A percentile compares a stretch with the other conserved stretches of the same genome.
Evolutionary conservation across 192 early-diverging fungal genomes (phyloP).

Genomic region (Coemansia brasiliensis): DNA sequence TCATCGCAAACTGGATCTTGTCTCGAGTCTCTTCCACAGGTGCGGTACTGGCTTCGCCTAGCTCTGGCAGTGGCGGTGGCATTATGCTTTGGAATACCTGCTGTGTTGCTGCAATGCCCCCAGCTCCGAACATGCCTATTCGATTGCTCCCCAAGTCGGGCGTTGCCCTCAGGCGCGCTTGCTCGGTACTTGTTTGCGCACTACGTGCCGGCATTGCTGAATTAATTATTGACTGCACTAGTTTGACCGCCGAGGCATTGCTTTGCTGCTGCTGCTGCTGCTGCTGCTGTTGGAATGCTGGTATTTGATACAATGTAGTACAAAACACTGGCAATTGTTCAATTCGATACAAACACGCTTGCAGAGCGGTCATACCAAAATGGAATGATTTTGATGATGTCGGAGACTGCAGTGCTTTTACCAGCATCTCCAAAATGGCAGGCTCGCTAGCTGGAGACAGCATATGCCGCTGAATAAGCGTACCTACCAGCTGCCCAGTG

Average conservation of each 20-base stretch:
- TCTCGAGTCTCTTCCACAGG: conserved; percentile 67
- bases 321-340: conserved; percentile 92
- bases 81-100: conserved; percentile 32
- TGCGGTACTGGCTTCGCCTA: conserved; percentile 30
- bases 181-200: conserved; percentile 28
- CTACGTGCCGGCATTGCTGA: conserved; percentile 23
- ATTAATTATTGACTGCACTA: conserved; percentile 37
- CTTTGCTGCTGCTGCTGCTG: conserved; percentile 11
- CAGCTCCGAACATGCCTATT: conserved; percentile 2
- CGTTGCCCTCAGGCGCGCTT: conserved; percentile 2
- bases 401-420: conserved; percentile 81
- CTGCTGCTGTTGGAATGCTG: conserved; percentile 68
- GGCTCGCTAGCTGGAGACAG: conserved; percentile 77
- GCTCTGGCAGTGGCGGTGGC: conserved; percentile 34
- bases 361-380: conserved; percentile 87
- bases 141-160: conserved; percentile 15
- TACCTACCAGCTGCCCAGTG: conserved; percentile 88
- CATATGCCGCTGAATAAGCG: conserved; percentile 85
- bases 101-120: neutral
- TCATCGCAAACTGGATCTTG: conserved; percentile 96
- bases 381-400: conserved; percentile 79
- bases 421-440: conserved; percentile 85
- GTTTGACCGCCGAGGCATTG: conserved; percentile 34
- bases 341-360: conserved; percentile 80
- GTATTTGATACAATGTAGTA: conserved; percentile 77